Evolutionary conservation across 306 rosid species (phyloP).

Genomic region (Vicia faba): DNA sequence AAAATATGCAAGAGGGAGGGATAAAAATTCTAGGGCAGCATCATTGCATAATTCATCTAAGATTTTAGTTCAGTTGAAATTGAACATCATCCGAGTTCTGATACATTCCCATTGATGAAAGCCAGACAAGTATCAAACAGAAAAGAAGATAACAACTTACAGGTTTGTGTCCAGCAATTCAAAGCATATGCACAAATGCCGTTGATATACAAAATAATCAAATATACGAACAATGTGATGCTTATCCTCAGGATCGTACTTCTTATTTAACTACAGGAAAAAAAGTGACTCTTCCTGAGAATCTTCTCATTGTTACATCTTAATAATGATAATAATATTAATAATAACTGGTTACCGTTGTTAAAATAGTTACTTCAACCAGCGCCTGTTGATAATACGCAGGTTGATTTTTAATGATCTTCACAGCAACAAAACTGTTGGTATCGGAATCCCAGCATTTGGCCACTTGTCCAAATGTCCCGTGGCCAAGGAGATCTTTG

Average conservation of each 20-base stretch:
- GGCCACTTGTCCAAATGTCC: constrained; percentile 99
- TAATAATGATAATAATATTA: constrained; percentile 15
- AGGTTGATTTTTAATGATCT: constrained; percentile 95
- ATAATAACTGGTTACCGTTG: constrained; percentile 55
- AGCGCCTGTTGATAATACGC: constrained; percentile 99
- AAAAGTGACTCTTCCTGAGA: constrained; percentile 3
- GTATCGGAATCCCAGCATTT: constrained; percentile 90
- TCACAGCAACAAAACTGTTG: constrained; percentile 82
- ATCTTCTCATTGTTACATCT: constrained; percentile 24
- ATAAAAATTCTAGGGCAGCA: constrained; percentile 27
- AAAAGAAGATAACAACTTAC: constrained; percentile 62
- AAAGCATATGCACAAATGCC: constrained; percentile 98
- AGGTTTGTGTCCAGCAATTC: constrained; percentile 94
- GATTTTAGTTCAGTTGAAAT: constrained; percentile 20
- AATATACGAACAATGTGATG: constrained; percentile 97
- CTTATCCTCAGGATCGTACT: constrained; percentile 99
- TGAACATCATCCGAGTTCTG: constrained; percentile 24
- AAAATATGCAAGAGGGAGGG: constrained; percentile 33
- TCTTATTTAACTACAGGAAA: constrained; percentile 79
- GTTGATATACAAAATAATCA: constrained; percentile 93
- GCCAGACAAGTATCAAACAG: constrained; percentile 25
- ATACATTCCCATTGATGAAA: constrained; percentile 31
- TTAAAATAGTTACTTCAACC: constrained; percentile 98
- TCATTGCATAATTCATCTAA: constrained; percentile 10
- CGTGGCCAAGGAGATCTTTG: constrained; percentile 99